Evolutionary conservation across 2,329 filamentous ascomycete species (phyloP), one percentile per base, ranked within the genome.

Genomic region (Coniochaeta hoffmannii): DNA sequence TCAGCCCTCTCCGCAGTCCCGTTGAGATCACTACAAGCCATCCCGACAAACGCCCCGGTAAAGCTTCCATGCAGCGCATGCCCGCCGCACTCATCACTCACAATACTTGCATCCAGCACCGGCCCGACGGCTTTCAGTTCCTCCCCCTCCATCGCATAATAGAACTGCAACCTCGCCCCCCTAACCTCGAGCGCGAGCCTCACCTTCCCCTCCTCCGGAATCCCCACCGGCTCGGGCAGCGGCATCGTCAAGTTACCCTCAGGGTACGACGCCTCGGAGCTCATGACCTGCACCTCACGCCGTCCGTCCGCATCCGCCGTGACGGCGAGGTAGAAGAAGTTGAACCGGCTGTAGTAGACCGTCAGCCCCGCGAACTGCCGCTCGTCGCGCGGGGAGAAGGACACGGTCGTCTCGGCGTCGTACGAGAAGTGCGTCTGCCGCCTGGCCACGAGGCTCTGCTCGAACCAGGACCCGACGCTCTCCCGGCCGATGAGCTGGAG

Each of bases 241-340:
- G 79, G 77, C 3, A 65, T 60, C 7, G 68, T 61, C 5, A 86
- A 72, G 6, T 70, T 67, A 3, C 79, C 76, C 4, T 76, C 69
- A 0, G 82, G 82, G 68, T 71, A 84, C 0, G 80, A 83, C 0
- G 70, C 76, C 61, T 85, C 79, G 0, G 81, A 84, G 19, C 71
- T 73, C 63, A 82, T 66, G 55, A 85, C 75, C 15, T 82, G 73
- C 8, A 86, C 69, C 65, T 86, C 82, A 10, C 82, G 75, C 58
- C 78, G 70, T 1, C 81, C 81, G 54, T 82, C 76, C 0, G 76
- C 69, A 61, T 81, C 69, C 0, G 81, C 81, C 2, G 81, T 81
- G 1, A 86, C 78, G 0, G 79, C 75, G 6, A 86, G 71, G 60
- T 85, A 86, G 70, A 83, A 85, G 67, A 85, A 86, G 67, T 86